Percentiles rank a stretch among this genome's conserved stretches.
phyloP scores from a whole-genome alignment of 371 early-diverging fungal species.

The Mortierella sp. region DNA sequence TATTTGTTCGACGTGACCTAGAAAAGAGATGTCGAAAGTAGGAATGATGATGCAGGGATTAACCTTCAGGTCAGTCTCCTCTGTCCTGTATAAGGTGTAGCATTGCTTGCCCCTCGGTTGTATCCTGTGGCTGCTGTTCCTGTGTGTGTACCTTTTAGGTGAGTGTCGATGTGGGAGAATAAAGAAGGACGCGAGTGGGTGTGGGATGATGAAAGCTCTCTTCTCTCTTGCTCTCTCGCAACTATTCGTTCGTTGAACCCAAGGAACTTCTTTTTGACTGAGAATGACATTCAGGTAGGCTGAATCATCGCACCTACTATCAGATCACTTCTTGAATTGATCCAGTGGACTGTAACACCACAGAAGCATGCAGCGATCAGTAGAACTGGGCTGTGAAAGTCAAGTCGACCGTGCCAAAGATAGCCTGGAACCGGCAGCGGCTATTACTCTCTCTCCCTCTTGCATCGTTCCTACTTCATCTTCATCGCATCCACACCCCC shows the following conservation, averaged over 20 bases:
- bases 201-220: neutral
- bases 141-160: too few relatives aligned
- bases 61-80: too few relatives aligned
- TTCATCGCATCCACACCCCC: neutral
- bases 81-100: too few relatives aligned
- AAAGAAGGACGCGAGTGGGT: too few relatives aligned
- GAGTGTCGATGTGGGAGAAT: too few relatives aligned
- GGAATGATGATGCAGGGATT: too few relatives aligned
- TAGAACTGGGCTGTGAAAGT: neutral
- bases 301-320: neutral
- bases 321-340: too few relatives aligned
- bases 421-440: neutral
- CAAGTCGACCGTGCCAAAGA: slow-evolving; percentile 7
- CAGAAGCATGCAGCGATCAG: neutral
- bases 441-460: neutral
- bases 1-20: neutral
- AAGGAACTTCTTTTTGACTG: too few relatives aligned
- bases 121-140: too few relatives aligned
- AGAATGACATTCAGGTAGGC: neutral
- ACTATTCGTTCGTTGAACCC: neutral
- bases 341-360: too few relatives aligned
- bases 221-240: neutral
- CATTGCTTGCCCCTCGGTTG: too few relatives aligned
- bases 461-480: neutral
- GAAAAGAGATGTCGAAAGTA: neutral